Evolutionary conservation across 805 yeast genomes (phyloP).

Genomic region (Debaryomyces prosopidis): DNA sequence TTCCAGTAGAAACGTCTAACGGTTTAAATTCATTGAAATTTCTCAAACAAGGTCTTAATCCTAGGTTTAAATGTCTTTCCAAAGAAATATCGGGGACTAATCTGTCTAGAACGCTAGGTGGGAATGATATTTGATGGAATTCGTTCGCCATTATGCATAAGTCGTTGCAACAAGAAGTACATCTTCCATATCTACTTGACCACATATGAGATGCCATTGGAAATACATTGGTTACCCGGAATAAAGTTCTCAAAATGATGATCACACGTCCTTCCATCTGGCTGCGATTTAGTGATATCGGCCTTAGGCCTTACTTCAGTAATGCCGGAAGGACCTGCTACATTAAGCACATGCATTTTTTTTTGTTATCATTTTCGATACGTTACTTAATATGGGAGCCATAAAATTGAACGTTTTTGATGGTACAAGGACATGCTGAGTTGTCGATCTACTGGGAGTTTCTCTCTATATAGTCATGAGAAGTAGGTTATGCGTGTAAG

Average conservation of each 20-base stretch:
- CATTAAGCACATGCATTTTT: too few species aligned
- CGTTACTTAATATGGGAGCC: too few species aligned
- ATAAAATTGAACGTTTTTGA: too few species aligned
- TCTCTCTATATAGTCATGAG: too few species aligned
- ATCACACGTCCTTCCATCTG: too few species aligned
- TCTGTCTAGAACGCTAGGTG: conserved; percentile 80
- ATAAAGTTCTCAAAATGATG: not conserved
- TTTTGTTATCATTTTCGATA: too few species aligned
- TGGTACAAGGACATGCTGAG: too few species aligned
- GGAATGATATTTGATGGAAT: conserved; percentile 51
- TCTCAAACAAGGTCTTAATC: conserved; percentile 75
- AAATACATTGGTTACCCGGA: not conserved
- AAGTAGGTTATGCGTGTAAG: too few species aligned
- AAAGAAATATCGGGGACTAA: conserved; percentile 84
- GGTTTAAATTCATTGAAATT: conserved; percentile 71
- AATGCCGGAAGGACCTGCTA: too few species aligned
- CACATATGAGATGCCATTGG: not conserved
- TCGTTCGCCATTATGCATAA: conserved; percentile 6
- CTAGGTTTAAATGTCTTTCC: conserved; percentile 72
- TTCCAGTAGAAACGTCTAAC: conserved; percentile 43
- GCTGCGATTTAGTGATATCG: too few species aligned
- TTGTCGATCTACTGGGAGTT: too few species aligned
- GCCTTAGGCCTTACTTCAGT: too few species aligned
- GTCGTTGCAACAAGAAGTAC: not conserved
- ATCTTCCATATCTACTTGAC: not conserved